Percentiles rank a stretch among this genome's conserved stretches.
These are phyloP conservation scores for Sugiyamaella marilandica DNA, from an alignment of 805 yeast species.

Conservation along the genomic window DNA sequence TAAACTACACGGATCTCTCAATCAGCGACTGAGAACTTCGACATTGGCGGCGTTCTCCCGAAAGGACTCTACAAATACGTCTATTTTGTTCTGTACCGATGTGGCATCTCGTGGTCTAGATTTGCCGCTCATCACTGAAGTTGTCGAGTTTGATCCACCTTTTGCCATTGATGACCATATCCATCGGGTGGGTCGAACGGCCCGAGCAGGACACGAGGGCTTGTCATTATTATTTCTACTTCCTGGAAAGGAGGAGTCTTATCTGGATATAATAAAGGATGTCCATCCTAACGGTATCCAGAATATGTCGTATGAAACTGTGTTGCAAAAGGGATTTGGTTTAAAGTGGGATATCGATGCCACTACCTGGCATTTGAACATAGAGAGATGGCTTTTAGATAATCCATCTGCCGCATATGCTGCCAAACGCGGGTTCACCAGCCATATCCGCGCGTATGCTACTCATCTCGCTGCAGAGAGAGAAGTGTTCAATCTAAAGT, in stretches of 20 bases:
- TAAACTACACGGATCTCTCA: constrained; percentile 85
- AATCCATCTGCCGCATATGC: constrained; percentile 52
- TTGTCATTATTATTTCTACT: constrained; percentile 69
- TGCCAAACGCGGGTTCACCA: constrained; percentile 78
- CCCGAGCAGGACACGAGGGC: constrained; percentile 92
- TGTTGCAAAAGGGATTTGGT: constrained; percentile 35
- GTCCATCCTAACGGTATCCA: constrained; percentile 55
- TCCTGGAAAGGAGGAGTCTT: constrained; percentile 88
- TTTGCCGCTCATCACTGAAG: constrained; percentile 77
- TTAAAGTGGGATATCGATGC: constrained; percentile 85
- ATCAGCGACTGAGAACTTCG: constrained; percentile 76
- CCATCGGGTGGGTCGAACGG: constrained; percentile 96
- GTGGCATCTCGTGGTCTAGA: constrained; percentile 97
- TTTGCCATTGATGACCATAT: constrained; percentile 90
- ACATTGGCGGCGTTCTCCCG: constrained; percentile 58
- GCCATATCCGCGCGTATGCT: constrained; percentile 92
- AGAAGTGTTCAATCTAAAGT: constrained; percentile 71
- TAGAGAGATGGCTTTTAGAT: constrained; percentile 83
- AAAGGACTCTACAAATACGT: constrained; percentile 30
- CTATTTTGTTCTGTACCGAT: constrained; percentile 85
- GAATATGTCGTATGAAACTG: constrained; percentile 40
- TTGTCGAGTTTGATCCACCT: constrained; percentile 93
- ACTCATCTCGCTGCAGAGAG: constrained; percentile 85
- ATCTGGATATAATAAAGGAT: constrained; percentile 55
- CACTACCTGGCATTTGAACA: constrained; percentile 89